Evolutionary conservation across 1,284 basidiomycete species (phyloP).

Genomic region (Laetiporus sulphureus): DNA sequence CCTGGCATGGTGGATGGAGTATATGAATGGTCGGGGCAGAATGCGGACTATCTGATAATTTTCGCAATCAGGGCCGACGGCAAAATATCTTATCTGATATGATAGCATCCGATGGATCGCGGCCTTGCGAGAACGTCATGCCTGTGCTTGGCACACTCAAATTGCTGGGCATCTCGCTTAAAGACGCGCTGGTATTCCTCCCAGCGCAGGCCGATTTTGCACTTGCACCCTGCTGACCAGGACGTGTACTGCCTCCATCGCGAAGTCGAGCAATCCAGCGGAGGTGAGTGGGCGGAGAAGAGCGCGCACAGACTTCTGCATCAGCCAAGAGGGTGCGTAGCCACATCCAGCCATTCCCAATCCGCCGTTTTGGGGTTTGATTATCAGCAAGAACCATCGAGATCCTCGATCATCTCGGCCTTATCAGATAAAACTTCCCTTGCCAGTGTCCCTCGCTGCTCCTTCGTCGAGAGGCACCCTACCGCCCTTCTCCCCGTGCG

Average conservation of each 20-base stretch:
- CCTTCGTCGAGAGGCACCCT: background rate
- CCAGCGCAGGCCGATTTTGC: too few relatives aligned
- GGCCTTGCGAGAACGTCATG: background rate
- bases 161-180: too few relatives aligned
- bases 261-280: too few relatives aligned
- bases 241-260: too few relatives aligned
- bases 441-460: background rate
- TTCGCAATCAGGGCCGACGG: conserved; percentile 3
- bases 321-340: too few relatives aligned
- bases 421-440: conserved; percentile 26
- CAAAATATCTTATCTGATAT: conserved; percentile 13
- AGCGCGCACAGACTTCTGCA: background rate
- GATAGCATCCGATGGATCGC: background rate
- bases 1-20: background rate
- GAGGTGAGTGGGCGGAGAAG: background rate
- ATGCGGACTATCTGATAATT: conserved; percentile 16
- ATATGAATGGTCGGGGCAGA: background rate
- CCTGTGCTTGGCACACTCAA: too few relatives aligned
- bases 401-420: conserved; percentile 6
- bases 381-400: conserved; percentile 17
- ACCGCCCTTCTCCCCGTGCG: background rate
- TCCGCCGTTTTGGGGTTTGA: conserved; percentile 3
- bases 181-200: too few relatives aligned
- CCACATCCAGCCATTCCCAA: too few relatives aligned
- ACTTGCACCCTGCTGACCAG: too few relatives aligned